Percentiles rank a stretch among this genome's conserved stretches.
phyloP scores from a whole-genome alignment of 306 rosid genomes.

The Begonia loranthoides region DNA sequence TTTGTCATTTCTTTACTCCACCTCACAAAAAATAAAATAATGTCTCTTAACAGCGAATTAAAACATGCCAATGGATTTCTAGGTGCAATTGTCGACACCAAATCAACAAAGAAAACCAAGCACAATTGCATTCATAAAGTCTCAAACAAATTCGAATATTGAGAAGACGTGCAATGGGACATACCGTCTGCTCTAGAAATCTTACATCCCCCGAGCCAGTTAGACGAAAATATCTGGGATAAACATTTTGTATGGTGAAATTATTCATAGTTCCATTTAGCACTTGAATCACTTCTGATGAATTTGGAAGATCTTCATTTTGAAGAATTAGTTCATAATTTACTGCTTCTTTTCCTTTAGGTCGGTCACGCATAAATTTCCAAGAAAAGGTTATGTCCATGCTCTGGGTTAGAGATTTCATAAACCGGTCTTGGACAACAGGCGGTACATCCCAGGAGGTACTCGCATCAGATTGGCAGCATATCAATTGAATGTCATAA shows the following conservation, averaged over 20 bases:
- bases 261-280: conserved; percentile 66
- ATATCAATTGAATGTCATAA: conserved; percentile 79
- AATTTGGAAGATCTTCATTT: conserved; percentile 44
- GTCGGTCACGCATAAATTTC: conserved; percentile 71
- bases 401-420: conserved; percentile 57
- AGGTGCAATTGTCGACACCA: too few species aligned
- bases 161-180: too few species aligned
- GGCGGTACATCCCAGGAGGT: conserved; percentile 74
- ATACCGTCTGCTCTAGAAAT: conserved; percentile 61
- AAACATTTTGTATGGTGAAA: conserved; percentile 55
- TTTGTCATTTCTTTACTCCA: too few species aligned
- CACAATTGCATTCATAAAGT: neutral
- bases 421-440: conserved; percentile 52
- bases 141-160: too few species aligned
- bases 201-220: conserved; percentile 88
- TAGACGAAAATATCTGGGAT: conserved; percentile 66
- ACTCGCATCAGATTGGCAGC: conserved; percentile 98
- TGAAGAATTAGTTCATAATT: conserved; percentile 26
- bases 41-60: too few species aligned
- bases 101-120: neutral
- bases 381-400: conserved; percentile 61
- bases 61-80: too few species aligned
- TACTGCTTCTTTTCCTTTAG: conserved; percentile 85
- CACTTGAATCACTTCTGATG: conserved; percentile 62
- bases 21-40: too few species aligned